These are phyloP conservation scores for Pseudocercospora fuligena DNA, from an alignment of 2,329 filamentous ascomycete species.

Conservation along the genomic window DNA sequence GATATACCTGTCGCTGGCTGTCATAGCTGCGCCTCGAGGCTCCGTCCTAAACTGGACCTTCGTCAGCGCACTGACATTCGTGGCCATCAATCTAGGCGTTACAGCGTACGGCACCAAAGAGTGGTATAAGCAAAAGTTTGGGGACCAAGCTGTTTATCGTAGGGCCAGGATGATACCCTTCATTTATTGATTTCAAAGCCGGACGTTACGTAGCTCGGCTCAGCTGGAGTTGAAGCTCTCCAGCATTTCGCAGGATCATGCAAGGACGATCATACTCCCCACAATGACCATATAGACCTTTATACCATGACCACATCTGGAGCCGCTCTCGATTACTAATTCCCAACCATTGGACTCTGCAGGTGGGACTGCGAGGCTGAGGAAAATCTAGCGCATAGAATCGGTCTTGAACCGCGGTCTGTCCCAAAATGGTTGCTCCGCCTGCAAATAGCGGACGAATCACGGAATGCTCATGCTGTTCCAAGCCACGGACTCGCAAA, in stretches of 20 bases:
- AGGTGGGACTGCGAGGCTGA: not conserved
- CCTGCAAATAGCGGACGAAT: not conserved
- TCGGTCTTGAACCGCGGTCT: not conserved
- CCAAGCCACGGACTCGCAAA: too few species aligned
- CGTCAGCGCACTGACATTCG: slow-evolving; percentile 71
- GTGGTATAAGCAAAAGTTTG: slow-evolving; percentile 82
- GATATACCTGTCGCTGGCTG: slow-evolving; percentile 78
- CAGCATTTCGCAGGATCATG: not conserved
- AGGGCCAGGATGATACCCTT: slow-evolving; percentile 80
- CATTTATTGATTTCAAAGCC: slow-evolving; percentile 44
- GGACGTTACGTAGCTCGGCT: not conserved
- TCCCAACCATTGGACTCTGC: not conserved
- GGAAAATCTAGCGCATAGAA: not conserved
- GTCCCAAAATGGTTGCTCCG: not conserved
- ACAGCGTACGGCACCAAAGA: slow-evolving; percentile 77
- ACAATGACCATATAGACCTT: not conserved
- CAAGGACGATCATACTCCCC: not conserved
- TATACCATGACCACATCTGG: not conserved
- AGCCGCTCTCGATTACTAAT: not conserved
- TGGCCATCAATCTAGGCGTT: slow-evolving; percentile 76
- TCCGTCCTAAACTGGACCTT: slow-evolving; percentile 73
- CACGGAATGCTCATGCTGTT: not conserved
- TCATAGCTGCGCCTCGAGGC: slow-evolving; percentile 73
- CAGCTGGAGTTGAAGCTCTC: not conserved
- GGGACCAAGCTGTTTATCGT: slow-evolving; percentile 62